Percentiles rank a stretch among this genome's conserved stretches.
These are phyloP conservation scores for Ogataea minuta DNA, from an alignment of 805 yeast genomes.

Conservation along the genomic window DNA sequence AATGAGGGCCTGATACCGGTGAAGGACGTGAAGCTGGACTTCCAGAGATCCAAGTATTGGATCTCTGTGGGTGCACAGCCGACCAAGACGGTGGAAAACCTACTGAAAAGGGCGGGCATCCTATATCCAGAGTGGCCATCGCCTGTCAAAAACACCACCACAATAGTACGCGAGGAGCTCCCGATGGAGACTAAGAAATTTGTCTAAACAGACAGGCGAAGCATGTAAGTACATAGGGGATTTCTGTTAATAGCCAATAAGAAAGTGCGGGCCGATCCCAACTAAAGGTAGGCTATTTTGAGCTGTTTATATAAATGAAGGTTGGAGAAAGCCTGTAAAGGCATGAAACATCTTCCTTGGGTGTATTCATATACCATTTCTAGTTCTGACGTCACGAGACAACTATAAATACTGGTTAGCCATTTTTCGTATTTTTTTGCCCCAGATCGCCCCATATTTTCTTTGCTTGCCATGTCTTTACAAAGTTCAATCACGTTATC, in stretches of 20 bases:
- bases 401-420: too few relatives aligned
- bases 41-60: slow-evolving; percentile 92
- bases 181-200: slow-evolving; percentile 26
- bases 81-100: slow-evolving; percentile 70
- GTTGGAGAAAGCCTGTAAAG: too few relatives aligned
- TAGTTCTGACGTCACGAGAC: too few relatives aligned
- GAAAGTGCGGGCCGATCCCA: slow-evolving; percentile 7
- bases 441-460: too few relatives aligned
- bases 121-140: slow-evolving; percentile 59
- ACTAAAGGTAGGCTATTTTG: slow-evolving; percentile 10
- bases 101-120: slow-evolving; percentile 77
- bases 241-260: slow-evolving; percentile 1
- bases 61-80: slow-evolving; percentile 97
- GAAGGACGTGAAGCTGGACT: slow-evolving; percentile 82
- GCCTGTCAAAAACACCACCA: slow-evolving; percentile 35
- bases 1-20: slow-evolving; percentile 55
- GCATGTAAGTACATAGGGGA: slow-evolving; percentile 5
- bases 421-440: background rate
- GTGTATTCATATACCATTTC: too few relatives aligned
- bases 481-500: slow-evolving; percentile 27
- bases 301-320: slow-evolving; percentile 5
- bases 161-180: slow-evolving; percentile 22
- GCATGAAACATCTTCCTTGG: too few relatives aligned
- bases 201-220: slow-evolving; percentile 14
- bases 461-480: slow-evolving; percentile 9